Evolutionary conservation across 2,329 filamentous ascomycete species (phyloP), one percentile per base, ranked within the genome.

Genomic region (Colletotrichum agaves): DNA sequence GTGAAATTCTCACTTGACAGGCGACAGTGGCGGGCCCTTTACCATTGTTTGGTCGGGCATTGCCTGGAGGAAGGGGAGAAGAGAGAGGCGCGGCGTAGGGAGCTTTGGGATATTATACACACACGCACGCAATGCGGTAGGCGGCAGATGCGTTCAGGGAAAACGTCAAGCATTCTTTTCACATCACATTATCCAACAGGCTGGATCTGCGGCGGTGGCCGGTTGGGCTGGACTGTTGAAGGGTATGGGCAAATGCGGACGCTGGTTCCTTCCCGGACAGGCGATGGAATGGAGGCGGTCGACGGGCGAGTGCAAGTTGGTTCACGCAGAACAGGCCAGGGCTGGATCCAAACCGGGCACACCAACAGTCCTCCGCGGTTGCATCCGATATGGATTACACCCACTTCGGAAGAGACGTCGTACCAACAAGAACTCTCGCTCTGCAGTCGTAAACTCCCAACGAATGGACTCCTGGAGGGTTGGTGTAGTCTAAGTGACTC

Each of bases 341-440:
- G 53, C 49, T 53, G 10, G 35, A 49, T 47, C 49, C 21, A 63
- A 61, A 57, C 67, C 47, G 50, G 62, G 57, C 66, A 69, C 63
- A 67, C 66, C 66, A 57, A 31, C 63, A 67, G 46, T 15, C 56
- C 59, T 69, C 63, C 66, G 63, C 50, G 44, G 66, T 69, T 50
- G 31, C 66, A 69, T 67, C 66, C 62, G 66, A 57, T 47, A 61
- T 67, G 66, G 62, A 23, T 50, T 41, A 57, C 61, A 59, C 65
- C 65, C 65, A 68, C 65, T 59, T 43, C 55, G 61, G 65, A 65
- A 65, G 65, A 60, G 47, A 68, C 65, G 61, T 68, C 56, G 65
- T 55, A 68, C 65, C 65, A 68, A 68, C 65, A 56, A 19, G 47
- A 65, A 41, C 39, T 56, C 60, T 65, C 61, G 35, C 58, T 65